A percentile compares a stretch with the other conserved stretches of the same genome.
These are phyloP conservation scores for Aspergillus costaricaensis DNA, from an alignment of 2,329 filamentous ascomycete species.

Conservation along the genomic window DNA sequence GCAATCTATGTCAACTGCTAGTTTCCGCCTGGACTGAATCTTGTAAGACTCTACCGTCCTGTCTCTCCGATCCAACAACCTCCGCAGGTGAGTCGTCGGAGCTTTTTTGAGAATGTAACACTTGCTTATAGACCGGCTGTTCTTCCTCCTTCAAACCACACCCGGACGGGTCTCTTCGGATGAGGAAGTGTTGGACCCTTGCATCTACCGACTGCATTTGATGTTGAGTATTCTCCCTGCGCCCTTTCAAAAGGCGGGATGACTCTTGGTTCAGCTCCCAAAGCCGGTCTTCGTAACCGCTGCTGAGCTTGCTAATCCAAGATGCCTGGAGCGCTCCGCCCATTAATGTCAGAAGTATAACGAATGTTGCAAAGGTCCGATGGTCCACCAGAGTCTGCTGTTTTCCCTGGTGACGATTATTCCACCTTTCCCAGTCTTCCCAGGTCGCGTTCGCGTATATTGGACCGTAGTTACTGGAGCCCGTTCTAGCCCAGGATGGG, in stretches of 20 bases:
- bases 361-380: slow-evolving; percentile 71
- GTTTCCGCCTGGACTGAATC: background rate
- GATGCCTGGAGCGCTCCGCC: slow-evolving; percentile 73
- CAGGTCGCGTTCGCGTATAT: slow-evolving; percentile 82
- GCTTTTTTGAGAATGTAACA: slow-evolving; percentile 7
- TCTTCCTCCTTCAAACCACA: slow-evolving; percentile 49
- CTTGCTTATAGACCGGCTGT: slow-evolving; percentile 41
- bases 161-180: slow-evolving; percentile 64
- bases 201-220: slow-evolving; percentile 55
- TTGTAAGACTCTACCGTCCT: background rate
- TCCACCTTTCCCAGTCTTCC: slow-evolving; percentile 95
- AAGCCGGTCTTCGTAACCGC: slow-evolving; percentile 65
- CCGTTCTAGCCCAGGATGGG: slow-evolving; percentile 23
- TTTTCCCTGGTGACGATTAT: slow-evolving; percentile 54
- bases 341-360: slow-evolving; percentile 68
- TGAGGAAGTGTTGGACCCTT: slow-evolving; percentile 75
- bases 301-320: slow-evolving; percentile 64
- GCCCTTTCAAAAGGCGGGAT: slow-evolving; percentile 57
- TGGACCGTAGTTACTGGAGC: slow-evolving; percentile 36
- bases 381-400: slow-evolving; percentile 68
- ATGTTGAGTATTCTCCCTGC: slow-evolving; percentile 54
- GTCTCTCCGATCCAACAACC: background rate
- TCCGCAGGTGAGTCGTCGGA: background rate
- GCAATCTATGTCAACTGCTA: background rate
- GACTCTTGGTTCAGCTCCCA: slow-evolving; percentile 67